Base-by-base conservation (phyloP, 495 filamentous ascomycete genomes). In the Geopyxis carbonaria region DNA sequence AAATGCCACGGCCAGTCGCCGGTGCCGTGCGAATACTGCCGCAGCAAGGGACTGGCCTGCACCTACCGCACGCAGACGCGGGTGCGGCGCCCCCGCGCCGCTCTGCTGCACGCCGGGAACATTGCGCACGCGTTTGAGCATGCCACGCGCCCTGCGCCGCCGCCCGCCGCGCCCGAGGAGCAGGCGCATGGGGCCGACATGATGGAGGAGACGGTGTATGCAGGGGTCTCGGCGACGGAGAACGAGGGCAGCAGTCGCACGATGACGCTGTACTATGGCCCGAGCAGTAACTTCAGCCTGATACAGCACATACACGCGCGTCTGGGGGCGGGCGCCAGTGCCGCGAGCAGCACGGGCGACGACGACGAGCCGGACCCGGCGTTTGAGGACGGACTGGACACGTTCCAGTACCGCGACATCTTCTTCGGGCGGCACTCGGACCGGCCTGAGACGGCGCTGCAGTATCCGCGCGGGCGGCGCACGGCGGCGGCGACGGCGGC, bases 261-360 rank as follows among this genome's bases (percentile, higher is more conserved):
- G 8, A 18, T 39, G 16, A 22, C 28, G 36, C 24, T 39, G n/a
- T 39, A 28, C 22, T 39, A 39, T 19, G 36, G 36, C 16, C 36
- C 36, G 15, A 14, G 11, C 13, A 39, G 36, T 19, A 39, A 39
- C 16, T 39, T 39, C 16, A 22, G 23, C 1, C 28, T 39, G 36
- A 39, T 39, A 7, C 36, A 39, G 24, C 36, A 39, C 18, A 39
- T 39, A 2, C 9, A 39, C 24, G 15, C 28, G 24, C 22, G 36
- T 4, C 21, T 39, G 24, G 2, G 16, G 16, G 8, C 24, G 22
- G 23, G 16, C 16, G 22, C 15, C 23, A 7, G 8, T 6, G 36
- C 5, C 5, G 9, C 5, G 9, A 6, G 4, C 16, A 22, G 5
- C 9, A 5, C 5, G 33, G 9, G 7, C 10, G 5, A 20, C 6